phyloP scores from a whole-genome alignment of 345 rosid species.

The Gossypium raimondii region DNA sequence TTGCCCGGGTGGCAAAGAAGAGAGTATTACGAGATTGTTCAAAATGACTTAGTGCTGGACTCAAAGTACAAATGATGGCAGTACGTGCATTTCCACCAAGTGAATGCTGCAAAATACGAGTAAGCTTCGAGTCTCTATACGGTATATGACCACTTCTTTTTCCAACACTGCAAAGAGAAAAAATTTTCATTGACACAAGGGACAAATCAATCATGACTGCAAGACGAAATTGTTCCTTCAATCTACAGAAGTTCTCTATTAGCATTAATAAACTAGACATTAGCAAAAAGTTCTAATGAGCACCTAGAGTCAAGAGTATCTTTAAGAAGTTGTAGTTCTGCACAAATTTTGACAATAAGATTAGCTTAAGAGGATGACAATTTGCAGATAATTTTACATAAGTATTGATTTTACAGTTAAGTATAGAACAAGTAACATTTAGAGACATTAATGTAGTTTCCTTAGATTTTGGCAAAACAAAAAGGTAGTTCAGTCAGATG shows the following conservation, averaged over 20 bases:
- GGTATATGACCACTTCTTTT: conserved; percentile 94
- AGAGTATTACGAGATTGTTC: conserved; percentile 99
- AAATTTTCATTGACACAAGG: conserved; percentile 12
- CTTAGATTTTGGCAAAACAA: background rate
- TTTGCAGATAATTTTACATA: background rate
- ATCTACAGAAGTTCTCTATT: background rate
- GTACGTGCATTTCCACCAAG: conserved; percentile 99
- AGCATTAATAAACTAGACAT: background rate
- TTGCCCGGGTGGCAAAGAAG: conserved; percentile 91
- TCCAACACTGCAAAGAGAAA: conserved; percentile 57
- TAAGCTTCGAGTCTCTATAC: conserved; percentile 95
- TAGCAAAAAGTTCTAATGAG: background rate
- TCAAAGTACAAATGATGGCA: conserved; percentile 93
- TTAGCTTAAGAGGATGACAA: background rate
- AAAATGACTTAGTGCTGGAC: conserved; percentile 83
- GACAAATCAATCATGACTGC: background rate
- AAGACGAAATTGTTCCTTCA: background rate
- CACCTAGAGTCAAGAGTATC: background rate
- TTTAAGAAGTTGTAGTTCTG: background rate
- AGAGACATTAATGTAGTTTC: background rate
- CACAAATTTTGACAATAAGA: background rate
- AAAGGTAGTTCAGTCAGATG: background rate
- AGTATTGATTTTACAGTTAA: background rate
- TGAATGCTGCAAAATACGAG: conserved; percentile 96
- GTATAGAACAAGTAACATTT: background rate